Evolutionary conservation across 345 rosid species (phyloP).

Genomic region (rapeseed (Brassica napus)): DNA sequence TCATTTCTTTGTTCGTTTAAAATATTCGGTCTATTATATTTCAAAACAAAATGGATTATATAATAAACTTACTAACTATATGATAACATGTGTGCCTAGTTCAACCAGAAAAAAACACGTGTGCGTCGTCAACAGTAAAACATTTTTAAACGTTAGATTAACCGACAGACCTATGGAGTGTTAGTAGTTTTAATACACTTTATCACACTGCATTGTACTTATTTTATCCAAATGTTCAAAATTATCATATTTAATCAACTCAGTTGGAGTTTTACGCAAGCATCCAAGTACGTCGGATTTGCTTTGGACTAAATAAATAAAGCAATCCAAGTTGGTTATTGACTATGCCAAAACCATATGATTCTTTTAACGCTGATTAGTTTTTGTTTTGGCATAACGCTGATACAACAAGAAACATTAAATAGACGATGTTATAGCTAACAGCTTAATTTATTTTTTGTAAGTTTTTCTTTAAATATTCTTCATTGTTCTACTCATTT

Average conservation of each 20-base stretch:
- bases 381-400: too few species aligned
- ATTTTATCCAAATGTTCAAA: background rate
- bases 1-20: background rate
- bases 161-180: background rate
- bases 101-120: too few species aligned
- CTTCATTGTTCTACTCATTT: too few species aligned
- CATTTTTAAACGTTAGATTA: background rate
- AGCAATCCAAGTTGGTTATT: slow-evolving; percentile 17
- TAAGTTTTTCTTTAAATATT: too few species aligned
- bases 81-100: background rate
- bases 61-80: background rate
- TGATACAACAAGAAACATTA: too few species aligned
- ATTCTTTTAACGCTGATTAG: too few species aligned
- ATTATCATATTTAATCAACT: background rate
- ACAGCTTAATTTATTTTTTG: too few species aligned
- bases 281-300: slow-evolving; percentile 11
- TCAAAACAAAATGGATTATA: background rate
- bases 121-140: background rate
- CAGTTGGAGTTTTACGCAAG: background rate
- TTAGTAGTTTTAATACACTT: background rate
- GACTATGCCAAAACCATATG: too few species aligned
- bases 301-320: slow-evolving; percentile 6
- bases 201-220: background rate
- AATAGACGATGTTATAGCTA: too few species aligned
- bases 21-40: background rate